Evolutionary conservation across 768 basidiomycete species (phyloP), one percentile per base, ranked within the genome.

Genomic region (Omphalotus guepiniiformis): DNA sequence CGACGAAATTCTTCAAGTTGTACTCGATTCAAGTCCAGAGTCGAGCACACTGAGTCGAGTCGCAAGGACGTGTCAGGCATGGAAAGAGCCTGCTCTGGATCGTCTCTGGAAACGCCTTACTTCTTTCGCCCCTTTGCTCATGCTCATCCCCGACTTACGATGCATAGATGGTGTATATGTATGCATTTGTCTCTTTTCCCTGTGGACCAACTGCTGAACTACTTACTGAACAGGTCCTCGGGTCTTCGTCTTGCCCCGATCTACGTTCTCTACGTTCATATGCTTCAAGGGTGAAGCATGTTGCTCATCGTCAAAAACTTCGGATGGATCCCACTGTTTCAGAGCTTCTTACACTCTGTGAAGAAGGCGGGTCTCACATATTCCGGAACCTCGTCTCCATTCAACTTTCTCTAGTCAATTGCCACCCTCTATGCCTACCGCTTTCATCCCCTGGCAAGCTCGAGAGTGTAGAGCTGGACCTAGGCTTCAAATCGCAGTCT

Each of bases 1-100:
- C 39, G 77, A 79, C 60, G 76, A 80, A 53, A 66, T 79, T 40
- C 58, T 78, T 18, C 69, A 70, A 38, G 56, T 62, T 29, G 68
- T 78, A 45, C 67, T 78, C 42, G 55, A 56, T n/a, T 56, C 58
- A 43, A 54, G 60, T 42, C 53, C 63, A 27, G 59, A 66, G 16
- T 58, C 55, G 34, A 19, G 41, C 12, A 58, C 66, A 11, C 65
- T 79, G 13, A 58, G 63, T 34, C 54, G 52, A 27, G 57, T 63
- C n/a, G 71, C 74, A 2, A 66, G 67, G 48, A 68, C 61, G 30
- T 79, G 74, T 55, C 64, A 53, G 57, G 62, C 73, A 22, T 79
- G 76, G 75, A 69, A 62, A 37, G 69, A 71, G 26, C 76, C 75
- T 25, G 73, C 76, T 13, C 50, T 78, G 13, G 75, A 79, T 55